Evolutionary conservation across 2,329 filamentous ascomycete genomes (phyloP).

Genomic region (Ophiostoma ulmi): DNA sequence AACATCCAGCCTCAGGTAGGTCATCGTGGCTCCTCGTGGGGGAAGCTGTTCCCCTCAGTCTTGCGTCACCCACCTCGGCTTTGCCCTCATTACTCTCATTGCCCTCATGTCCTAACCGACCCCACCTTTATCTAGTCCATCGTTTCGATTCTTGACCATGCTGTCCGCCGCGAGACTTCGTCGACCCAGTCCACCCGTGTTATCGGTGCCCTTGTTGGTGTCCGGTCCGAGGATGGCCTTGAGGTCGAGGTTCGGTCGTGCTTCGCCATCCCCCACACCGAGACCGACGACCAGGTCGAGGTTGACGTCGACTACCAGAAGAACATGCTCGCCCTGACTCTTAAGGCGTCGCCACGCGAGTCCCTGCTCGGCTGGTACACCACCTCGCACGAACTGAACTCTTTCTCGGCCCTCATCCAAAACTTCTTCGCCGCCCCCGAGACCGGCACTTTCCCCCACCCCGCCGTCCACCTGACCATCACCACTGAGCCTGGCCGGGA

Average conservation of each 20-base stretch:
- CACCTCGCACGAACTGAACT: conserved; percentile 93
- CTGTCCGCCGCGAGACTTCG: conserved; percentile 72
- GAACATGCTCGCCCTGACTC: conserved; percentile 92
- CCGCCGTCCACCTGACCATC: conserved; percentile 95
- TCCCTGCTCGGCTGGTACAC: conserved; percentile 97
- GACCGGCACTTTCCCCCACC: conserved; percentile 93
- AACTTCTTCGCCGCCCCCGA: conserved; percentile 98
- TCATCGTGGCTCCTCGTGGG: conserved; percentile 20
- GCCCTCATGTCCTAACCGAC: background rate
- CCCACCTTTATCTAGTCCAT: conserved; percentile 46
- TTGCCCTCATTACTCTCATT: background rate
- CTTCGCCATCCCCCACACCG: conserved; percentile 97
- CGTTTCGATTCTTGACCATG: conserved; percentile 85
- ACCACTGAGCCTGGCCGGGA: conserved; percentile 83
- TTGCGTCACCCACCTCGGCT: conserved; percentile 3
- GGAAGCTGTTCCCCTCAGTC: background rate
- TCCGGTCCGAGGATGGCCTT: conserved; percentile 90
- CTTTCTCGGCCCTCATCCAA: conserved; percentile 96
- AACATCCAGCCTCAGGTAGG: conserved; percentile 91
- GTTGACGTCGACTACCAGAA: conserved; percentile 99
- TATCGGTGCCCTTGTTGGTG: conserved; percentile 91
- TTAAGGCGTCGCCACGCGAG: conserved; percentile 91
- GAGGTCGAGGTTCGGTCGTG: conserved; percentile 94
- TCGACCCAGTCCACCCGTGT: conserved; percentile 86
- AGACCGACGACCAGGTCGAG: conserved; percentile 97